Evolutionary conservation across 768 basidiomycete genomes (phyloP).

Genomic region (Thelephora ganbajun): DNA sequence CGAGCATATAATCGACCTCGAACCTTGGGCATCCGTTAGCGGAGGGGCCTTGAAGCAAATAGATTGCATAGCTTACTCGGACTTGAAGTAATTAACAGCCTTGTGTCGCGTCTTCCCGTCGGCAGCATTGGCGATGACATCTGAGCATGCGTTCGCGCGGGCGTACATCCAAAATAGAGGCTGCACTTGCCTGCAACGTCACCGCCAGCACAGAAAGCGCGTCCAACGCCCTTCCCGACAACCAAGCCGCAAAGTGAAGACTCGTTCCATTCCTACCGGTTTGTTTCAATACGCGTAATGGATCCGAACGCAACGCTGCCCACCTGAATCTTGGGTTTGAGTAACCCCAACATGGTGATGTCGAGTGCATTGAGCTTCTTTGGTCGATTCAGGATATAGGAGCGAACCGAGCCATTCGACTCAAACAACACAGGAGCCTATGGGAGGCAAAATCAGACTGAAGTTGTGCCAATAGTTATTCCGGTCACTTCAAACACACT

Average conservation of each 20-base stretch:
- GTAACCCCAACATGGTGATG: conserved; percentile 55
- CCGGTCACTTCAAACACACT: background rate
- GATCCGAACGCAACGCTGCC: conserved; percentile 5
- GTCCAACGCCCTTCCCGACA: conserved; percentile 53
- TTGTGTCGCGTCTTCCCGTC: conserved; percentile 35
- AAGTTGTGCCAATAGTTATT: background rate
- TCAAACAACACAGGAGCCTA: conserved; percentile 49
- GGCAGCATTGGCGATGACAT: conserved; percentile 38
- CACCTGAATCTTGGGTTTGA: conserved; percentile 70
- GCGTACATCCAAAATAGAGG: background rate
- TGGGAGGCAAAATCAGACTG: background rate
- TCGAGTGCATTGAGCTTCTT: conserved; percentile 74
- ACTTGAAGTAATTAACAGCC: conserved; percentile 82
- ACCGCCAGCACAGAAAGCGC: conserved; percentile 89
- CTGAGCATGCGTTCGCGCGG: conserved; percentile 20
- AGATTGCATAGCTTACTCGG: conserved; percentile 42
- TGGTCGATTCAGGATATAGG: conserved; percentile 70
- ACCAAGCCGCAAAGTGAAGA: conserved; percentile 62
- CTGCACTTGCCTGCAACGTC: conserved; percentile 70
- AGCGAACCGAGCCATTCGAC: conserved; percentile 46
- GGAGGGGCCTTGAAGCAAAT: background rate
- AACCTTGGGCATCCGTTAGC: conserved; percentile 33
- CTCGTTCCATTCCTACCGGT: conserved; percentile 53
- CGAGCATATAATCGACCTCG: conserved; percentile 63
- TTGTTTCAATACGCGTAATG: too few relatives aligned